These are phyloP conservation scores for Pulveroboletus sp. DNA, from an alignment of 768 basidiomycete species.

Conservation along the genomic window DNA sequence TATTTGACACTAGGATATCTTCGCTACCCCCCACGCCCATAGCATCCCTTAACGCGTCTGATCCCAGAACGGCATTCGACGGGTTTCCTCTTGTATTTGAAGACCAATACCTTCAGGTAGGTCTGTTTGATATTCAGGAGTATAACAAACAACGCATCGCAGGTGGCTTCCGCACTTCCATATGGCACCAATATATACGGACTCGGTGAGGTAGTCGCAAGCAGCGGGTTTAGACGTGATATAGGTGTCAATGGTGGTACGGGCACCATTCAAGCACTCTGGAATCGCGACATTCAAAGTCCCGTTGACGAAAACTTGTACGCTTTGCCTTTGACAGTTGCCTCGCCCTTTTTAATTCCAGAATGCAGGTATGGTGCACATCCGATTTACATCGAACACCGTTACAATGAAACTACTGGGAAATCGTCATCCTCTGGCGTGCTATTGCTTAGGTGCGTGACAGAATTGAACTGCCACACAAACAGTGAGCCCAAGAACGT, in stretches of 20 bases:
- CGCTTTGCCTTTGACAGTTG: constrained; percentile 4
- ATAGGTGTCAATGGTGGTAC: constrained; percentile 44
- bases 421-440: constrained; percentile 68
- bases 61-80: constrained; percentile 53
- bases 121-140: not conserved
- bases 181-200: constrained; percentile 71
- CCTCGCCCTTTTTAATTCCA: not conserved
- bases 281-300: constrained; percentile 60
- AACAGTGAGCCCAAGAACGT: constrained; percentile 4
- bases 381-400: constrained; percentile 69
- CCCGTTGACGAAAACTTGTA: constrained; percentile 66
- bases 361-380: constrained; percentile 60
- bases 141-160: not conserved
- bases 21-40: constrained; percentile 61
- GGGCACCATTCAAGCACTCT: constrained; percentile 63
- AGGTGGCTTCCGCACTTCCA: constrained; percentile 67
- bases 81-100: constrained; percentile 73
- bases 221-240: constrained; percentile 64
- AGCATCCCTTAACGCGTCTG: constrained; percentile 44
- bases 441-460: constrained; percentile 57
- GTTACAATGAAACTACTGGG: constrained; percentile 47
- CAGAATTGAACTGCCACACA: not conserved
- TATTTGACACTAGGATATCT: constrained; percentile 67
- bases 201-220: constrained; percentile 67
- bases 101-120: constrained; percentile 71